Evolutionary conservation across 441 rosid species (phyloP).

Genomic region (Euphorbia celastroides): DNA sequence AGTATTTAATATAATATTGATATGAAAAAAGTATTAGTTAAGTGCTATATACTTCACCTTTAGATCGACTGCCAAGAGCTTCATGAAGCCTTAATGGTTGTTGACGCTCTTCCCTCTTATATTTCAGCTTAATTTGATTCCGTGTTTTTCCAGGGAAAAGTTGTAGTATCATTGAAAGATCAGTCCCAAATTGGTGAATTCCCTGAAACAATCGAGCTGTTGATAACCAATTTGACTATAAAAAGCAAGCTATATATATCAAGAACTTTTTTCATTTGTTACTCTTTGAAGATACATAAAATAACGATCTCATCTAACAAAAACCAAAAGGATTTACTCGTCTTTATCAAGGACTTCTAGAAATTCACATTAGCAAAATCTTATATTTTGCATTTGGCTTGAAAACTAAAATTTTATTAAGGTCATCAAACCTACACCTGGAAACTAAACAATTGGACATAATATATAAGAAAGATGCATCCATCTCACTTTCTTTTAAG

Average conservation of each 20-base stretch:
- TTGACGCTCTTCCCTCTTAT: constrained; percentile 68
- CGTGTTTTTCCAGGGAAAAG: constrained; percentile 73
- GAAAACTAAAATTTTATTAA: not conserved
- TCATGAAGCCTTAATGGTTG: constrained; percentile 57
- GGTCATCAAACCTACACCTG: not conserved
- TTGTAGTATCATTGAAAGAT: constrained; percentile 70
- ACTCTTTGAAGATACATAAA: not conserved
- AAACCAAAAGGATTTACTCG: no score
- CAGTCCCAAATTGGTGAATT: constrained; percentile 76
- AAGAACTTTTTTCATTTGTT: not conserved
- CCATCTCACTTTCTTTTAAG: not conserved
- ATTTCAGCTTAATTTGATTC: constrained; percentile 66
- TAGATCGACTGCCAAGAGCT: constrained; percentile 54
- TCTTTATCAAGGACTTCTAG: no score
- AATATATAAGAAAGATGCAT: not conserved
- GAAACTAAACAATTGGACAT: not conserved
- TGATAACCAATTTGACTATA: not conserved
- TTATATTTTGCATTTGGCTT: not conserved
- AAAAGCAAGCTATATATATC: not conserved
- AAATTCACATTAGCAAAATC: not conserved
- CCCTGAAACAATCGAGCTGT: constrained; percentile 40
- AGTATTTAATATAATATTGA: not conserved
- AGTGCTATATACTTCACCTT: constrained; percentile 31
- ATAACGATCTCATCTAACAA: no score
- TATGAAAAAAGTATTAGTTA: no score